phyloP scores from a whole-genome alignment of 2,329 filamentous ascomycete genomes.

The Colletotrichum lindemuthianum region DNA sequence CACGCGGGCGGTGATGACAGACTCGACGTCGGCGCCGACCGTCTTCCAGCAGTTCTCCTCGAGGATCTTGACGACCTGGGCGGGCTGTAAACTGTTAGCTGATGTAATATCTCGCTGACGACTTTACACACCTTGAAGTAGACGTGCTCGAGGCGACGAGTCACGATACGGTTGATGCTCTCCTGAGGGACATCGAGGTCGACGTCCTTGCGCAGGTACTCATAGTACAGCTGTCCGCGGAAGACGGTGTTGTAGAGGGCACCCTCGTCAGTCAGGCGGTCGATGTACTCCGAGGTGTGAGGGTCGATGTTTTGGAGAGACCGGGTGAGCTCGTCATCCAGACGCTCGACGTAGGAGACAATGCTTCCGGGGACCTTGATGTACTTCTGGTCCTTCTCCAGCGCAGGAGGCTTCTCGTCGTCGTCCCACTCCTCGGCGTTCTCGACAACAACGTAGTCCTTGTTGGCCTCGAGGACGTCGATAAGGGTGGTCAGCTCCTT shows the following conservation, averaged over 20 bases:
- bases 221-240: slow-evolving; percentile 87
- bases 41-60: slow-evolving; percentile 95
- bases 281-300: slow-evolving; percentile 98
- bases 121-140: slow-evolving; percentile 87
- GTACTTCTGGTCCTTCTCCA: slow-evolving; percentile 78
- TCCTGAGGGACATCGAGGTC: slow-evolving; percentile 83
- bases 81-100: slow-evolving; percentile 65
- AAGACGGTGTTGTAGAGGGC: slow-evolving; percentile 92
- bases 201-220: slow-evolving; percentile 77
- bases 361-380: slow-evolving; percentile 94
- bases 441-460: slow-evolving; percentile 87
- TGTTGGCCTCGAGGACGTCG: slow-evolving; percentile 79
- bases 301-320: slow-evolving; percentile 98
- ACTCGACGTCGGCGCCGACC: slow-evolving; percentile 76
- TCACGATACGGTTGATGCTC: slow-evolving; percentile 89
- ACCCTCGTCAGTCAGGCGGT: slow-evolving; percentile 90
- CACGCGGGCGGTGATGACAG: slow-evolving; percentile 80
- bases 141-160: slow-evolving; percentile 94
- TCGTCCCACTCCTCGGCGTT: slow-evolving; percentile 98
- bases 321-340: slow-evolving; percentile 96
- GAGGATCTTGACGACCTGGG: slow-evolving; percentile 90
- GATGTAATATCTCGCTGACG: background rate
- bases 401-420: slow-evolving; percentile 88
- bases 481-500: slow-evolving; percentile 84
- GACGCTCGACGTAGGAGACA: slow-evolving; percentile 91